Conservation (phyloP, 352 stramenopile genomes). For the Aphanomyces astaci region DNA sequence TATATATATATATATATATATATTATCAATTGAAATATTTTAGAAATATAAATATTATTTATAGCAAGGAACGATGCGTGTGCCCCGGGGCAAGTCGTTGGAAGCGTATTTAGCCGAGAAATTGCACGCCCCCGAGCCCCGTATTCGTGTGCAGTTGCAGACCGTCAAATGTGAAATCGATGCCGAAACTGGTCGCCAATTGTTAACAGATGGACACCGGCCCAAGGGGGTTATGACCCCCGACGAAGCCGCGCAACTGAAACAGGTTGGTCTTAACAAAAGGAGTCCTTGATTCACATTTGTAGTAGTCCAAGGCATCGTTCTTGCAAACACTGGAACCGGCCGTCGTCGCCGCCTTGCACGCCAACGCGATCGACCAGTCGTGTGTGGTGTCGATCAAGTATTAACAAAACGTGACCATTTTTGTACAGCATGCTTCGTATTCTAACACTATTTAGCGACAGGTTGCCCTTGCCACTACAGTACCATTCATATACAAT, state of each 20-base stretch:
- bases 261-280: slow-evolving; percentile 16
- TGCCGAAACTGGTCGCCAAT: too few relatives aligned
- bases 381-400: slow-evolving; percentile 12
- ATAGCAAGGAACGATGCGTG: slow-evolving; percentile 14
- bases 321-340: slow-evolving; percentile 1
- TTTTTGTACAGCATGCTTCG: not conserved
- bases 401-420: not conserved
- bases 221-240: slow-evolving; percentile 14
- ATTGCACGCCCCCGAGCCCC: slow-evolving; percentile 3
- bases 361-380: slow-evolving; percentile 4
- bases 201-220: not conserved
- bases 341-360: not conserved
- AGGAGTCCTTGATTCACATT: too few relatives aligned
- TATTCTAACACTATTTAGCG: too few relatives aligned
- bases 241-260: not conserved
- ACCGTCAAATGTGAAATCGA: slow-evolving; percentile 6
- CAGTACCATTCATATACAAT: not conserved
- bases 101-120: slow-evolving; percentile 20
- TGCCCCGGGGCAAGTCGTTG: slow-evolving; percentile 3
- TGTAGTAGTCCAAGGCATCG: slow-evolving; percentile 1
- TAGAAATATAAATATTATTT: too few relatives aligned
- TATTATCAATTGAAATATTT: too few relatives aligned
- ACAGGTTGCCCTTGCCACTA: not conserved
- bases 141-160: slow-evolving; percentile 2
- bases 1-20: not conserved